phyloP scores from a whole-genome alignment of 164 flowering plant genomes.

The Tinospora cordifolia region DNA sequence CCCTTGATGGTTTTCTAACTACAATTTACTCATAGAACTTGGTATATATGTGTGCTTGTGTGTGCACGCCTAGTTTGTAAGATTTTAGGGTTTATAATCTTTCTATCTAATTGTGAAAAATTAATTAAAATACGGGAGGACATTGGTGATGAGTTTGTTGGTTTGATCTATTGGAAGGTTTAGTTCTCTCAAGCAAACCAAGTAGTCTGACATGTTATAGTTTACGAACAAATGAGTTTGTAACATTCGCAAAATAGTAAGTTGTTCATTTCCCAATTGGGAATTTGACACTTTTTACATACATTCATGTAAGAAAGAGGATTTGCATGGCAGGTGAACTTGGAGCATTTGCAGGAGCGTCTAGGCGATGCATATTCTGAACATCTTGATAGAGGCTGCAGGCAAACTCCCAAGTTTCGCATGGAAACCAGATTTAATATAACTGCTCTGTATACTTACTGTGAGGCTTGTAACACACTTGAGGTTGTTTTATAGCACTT shows the following conservation, averaged over 20 bases:
- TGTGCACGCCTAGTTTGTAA: too few species aligned
- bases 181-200: too few species aligned
- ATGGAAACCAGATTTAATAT: conserved; percentile 53
- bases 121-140: too few species aligned
- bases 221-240: not conserved
- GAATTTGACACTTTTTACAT: not conserved
- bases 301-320: not conserved
- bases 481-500: conserved; percentile 42
- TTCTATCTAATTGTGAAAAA: too few species aligned
- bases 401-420: conserved; percentile 55
- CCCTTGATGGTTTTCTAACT: too few species aligned
- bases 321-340: conserved; percentile 40
- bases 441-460: conserved; percentile 74
- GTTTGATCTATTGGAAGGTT: too few species aligned
- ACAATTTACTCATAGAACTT: too few species aligned
- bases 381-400: conserved; percentile 84
- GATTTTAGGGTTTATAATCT: too few species aligned
- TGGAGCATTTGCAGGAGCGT: conserved; percentile 45
- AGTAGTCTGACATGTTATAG: too few species aligned
- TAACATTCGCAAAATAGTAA: not conserved
- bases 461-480: conserved; percentile 54
- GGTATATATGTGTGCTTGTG: too few species aligned
- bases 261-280: not conserved
- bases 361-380: conserved; percentile 68
- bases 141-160: too few species aligned